Evolutionary conservation across 768 basidiomycete species (phyloP), one percentile per base, ranked within the genome.

Genomic region (Suillus occidentalis): DNA sequence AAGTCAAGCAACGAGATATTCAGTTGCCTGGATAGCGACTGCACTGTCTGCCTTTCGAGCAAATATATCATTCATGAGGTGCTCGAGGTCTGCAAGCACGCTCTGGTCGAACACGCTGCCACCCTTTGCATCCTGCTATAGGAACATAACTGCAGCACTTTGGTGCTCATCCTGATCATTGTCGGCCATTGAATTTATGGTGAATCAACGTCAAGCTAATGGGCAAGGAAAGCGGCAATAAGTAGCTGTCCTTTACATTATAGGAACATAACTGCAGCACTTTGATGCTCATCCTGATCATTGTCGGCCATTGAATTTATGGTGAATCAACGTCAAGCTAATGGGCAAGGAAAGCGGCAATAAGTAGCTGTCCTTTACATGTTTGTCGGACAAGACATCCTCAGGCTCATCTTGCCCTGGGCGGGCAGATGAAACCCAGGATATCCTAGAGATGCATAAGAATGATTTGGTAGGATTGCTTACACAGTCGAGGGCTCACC

Each of bases 21-120:
- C 63, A 40, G 79, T 90, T 69, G 73, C 92, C 92, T 90, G 88
- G 55, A 94, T 78, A 5, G 81, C 63, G 25, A 89, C 82, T 12
- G 84, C 73, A 63, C 75, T 80, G 61, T 90, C 88, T 10, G 83
- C 80, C 57, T 87, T 84, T 42, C 89, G 85, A 57, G 80, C 72
- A 65, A 93, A 90, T 58, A 94, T 86, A 68, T 91, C 89, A 61
- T 87, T 84, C 87, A 94, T 90, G 36, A 95, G 79, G 60, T 86
- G 84, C 69, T 93, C 91, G 43, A 94, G 78, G 58, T 87, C 87
- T 3, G 75, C 71, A 4, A 92, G 75, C 5, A 85, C 82, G 67
- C 81, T 81, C 36, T 81, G 79, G 50, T 85, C 81, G 52, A 84
- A 81, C 42, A 90, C 72, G 31, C 78, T 81, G 58, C 80, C 82